Evolutionary conservation across 495 filamentous ascomycete genomes (phyloP), one percentile per base, ranked within the genome.

Genomic region (Durotheca rogersii): DNA sequence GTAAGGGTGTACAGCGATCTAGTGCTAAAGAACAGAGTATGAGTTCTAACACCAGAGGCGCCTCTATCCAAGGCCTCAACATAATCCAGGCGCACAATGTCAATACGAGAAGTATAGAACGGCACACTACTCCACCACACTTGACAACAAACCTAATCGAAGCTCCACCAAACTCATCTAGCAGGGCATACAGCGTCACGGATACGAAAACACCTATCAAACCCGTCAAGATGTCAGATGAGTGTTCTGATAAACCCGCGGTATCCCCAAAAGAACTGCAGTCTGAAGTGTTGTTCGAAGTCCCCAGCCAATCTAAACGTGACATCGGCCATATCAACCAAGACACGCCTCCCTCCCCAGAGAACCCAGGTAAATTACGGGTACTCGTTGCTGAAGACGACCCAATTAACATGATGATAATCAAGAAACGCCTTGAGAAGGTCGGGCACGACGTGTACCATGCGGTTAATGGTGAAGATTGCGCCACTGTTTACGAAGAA

Each of bases 321-420:
- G 47, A 54, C 4, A 48, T 42, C 14, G 37, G 15, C 16, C 16
- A 33, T 39, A 16, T 43, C 9, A 21, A 34, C 12, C 32, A 49
- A 17, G 34, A 12, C 1, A 41, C 17, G 14, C 25, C 16, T 15
- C 11, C 18, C 17, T 12, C 44, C 21, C 20, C 38, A 14, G 9
- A 23, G 14, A 36, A 41, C 10, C 54, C 54, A 10, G 50, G 67
- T 10, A 72, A 80, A 15, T 72, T 91, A 19, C 76, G 75, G 20
- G 81, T 95, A 2, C 73, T 96, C 12, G 81, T 96, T 6, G 92
- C 92, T 0, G 92, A 97, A 64, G 92, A 97, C 56, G 91, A 97
- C 58, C 90, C 90, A 0, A 80, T 96, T 58, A 97, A 97, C 54
- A 87, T 86, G 66, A 90, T 84, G 57, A 91, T 97, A 48, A 70